Percentiles rank a stretch among this genome's conserved stretches.
Evolutionary conservation across 1,139 yeast species (phyloP).

Genomic region (Sporopachydermia cereana): DNA sequence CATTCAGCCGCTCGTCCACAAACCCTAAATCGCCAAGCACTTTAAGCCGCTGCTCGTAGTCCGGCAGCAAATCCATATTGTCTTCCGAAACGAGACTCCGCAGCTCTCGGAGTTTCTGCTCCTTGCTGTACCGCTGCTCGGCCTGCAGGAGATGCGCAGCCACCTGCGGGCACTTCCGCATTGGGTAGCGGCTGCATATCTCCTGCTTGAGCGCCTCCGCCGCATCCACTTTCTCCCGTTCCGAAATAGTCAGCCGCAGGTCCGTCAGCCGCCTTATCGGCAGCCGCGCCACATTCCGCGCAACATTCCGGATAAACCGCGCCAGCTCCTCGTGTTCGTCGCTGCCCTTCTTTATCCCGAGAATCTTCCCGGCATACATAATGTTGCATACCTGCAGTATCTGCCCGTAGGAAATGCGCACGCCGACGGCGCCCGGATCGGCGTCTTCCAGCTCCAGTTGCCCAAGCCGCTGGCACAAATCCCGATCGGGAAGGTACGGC

Average conservation of each 20-base stretch:
- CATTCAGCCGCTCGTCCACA: conserved; percentile 66
- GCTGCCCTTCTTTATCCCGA: neutral
- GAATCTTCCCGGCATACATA: neutral
- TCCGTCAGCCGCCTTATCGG: neutral
- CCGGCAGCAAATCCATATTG: conserved; percentile 82
- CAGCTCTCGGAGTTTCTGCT: conserved; percentile 41
- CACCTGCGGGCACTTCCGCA: conserved; percentile 32
- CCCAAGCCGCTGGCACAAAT: neutral
- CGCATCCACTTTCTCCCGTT: neutral
- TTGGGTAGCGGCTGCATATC: conserved; percentile 22
- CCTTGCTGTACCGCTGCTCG: conserved; percentile 35
- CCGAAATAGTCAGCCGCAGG: neutral
- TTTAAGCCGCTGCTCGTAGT: conserved; percentile 77
- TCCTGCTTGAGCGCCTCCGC: conserved; percentile 30
- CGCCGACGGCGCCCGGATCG: neutral
- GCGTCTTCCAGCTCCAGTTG: neutral
- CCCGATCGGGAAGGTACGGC: neutral
- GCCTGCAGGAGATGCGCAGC: conserved; percentile 36
- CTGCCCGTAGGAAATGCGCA: neutral
- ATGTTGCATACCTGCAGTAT: neutral
- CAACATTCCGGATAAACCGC: neutral
- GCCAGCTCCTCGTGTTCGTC: neutral
- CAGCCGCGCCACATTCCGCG: neutral
- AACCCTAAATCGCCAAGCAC: conserved; percentile 68
- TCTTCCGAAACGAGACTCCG: conserved; percentile 68